phyloP scores from a whole-genome alignment of 345 rosid species.

The Citrus hindsii region DNA sequence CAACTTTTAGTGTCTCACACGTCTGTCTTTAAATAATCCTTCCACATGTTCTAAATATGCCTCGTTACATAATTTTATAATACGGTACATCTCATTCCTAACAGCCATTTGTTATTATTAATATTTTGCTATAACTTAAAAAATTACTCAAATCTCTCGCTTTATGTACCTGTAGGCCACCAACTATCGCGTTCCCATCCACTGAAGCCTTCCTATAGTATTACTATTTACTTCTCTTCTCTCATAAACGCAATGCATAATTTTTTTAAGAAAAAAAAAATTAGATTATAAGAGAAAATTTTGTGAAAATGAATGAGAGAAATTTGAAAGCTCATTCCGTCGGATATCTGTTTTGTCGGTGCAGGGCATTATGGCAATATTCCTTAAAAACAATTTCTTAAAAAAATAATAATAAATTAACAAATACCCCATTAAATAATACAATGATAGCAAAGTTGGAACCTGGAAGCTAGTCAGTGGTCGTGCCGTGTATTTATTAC shows the following conservation, averaged over 20 bases:
- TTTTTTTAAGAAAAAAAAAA: too few relatives aligned
- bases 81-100: background rate
- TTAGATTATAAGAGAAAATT: too few relatives aligned
- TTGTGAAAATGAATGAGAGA: too few relatives aligned
- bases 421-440: too few relatives aligned
- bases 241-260: too few relatives aligned
- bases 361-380: background rate
- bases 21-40: background rate
- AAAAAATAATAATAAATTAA: background rate
- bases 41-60: background rate
- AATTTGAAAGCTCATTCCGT: background rate
- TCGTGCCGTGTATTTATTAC: too few relatives aligned
- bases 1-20: background rate
- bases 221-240: too few relatives aligned
- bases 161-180: background rate
- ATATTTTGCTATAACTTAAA: background rate
- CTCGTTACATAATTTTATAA: background rate
- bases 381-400: background rate
- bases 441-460: background rate
- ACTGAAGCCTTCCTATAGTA: background rate
- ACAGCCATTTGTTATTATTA: background rate
- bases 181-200: background rate
- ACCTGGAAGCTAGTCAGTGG: background rate
- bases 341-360: constrained; percentile 1
- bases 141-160: background rate